Evolutionary conservation across 2,329 filamentous ascomycete genomes (phyloP).

Genomic region (Calonectria henricotiae): DNA sequence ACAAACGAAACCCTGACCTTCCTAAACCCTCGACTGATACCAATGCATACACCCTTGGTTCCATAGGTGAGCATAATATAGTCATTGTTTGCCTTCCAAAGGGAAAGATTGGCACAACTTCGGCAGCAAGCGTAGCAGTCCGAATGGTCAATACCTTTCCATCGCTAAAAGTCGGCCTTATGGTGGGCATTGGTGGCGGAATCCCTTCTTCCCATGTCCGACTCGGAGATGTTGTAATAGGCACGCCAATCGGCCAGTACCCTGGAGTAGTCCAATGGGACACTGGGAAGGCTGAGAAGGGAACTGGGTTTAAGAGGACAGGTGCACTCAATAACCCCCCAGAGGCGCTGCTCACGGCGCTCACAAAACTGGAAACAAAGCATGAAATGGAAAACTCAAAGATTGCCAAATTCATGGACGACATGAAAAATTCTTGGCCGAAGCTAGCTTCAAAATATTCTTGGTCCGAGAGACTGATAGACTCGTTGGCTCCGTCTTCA

Average conservation of each 20-base stretch:
- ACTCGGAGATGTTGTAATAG: constrained; percentile 49
- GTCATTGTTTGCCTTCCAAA: constrained; percentile 54
- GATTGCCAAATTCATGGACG: background rate
- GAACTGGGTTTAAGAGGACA: constrained; percentile 40
- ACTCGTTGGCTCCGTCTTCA: background rate
- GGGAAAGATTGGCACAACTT: constrained; percentile 51
- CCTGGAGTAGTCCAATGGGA: constrained; percentile 46
- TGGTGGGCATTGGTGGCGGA: constrained; percentile 50
- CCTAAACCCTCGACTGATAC: constrained; percentile 19
- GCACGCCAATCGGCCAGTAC: constrained; percentile 39
- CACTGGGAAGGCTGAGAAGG: constrained; percentile 41
- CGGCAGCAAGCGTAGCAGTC: constrained; percentile 55
- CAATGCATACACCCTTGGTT: constrained; percentile 53
- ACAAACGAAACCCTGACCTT: constrained; percentile 46
- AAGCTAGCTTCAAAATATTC: background rate
- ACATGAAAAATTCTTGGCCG: background rate
- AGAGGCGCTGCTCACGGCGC: constrained; percentile 40
- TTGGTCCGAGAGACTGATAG: background rate
- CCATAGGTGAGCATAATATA: constrained; percentile 55
- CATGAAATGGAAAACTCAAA: background rate
- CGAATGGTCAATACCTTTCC: constrained; percentile 57
- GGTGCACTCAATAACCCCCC: constrained; percentile 38
- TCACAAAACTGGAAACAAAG: constrained; percentile 17
- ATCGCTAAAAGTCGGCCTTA: constrained; percentile 45
- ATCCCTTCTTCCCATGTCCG: constrained; percentile 42